phyloP scores from a whole-genome alignment of 306 rosid species.

The Ammopiptanthus mongolicus region DNA sequence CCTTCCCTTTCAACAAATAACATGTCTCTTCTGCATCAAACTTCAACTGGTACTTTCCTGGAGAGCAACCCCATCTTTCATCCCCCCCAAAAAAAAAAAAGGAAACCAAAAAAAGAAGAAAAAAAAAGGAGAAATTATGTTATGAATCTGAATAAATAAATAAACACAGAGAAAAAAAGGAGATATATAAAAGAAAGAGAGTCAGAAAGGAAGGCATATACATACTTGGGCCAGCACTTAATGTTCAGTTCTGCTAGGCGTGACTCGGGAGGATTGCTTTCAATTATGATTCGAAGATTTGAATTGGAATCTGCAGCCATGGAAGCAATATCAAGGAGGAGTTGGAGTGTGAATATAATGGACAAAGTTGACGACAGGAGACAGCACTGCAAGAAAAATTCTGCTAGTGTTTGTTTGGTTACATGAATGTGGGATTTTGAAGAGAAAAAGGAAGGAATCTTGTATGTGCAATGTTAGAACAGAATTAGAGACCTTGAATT shows the following conservation, averaged over 20 bases:
- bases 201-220: neutral
- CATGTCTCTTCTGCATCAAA: constrained; percentile 75
- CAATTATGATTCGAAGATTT: constrained; percentile 50
- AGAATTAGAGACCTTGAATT: no score
- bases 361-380: neutral
- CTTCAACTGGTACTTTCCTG: constrained; percentile 64
- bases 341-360: neutral
- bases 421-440: neutral
- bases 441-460: no score
- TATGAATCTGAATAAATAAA: neutral
- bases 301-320: constrained; percentile 54
- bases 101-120: neutral
- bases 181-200: neutral
- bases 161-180: neutral
- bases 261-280: constrained; percentile 55
- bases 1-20: constrained; percentile 61
- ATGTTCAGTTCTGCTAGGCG: constrained; percentile 56
- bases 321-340: neutral
- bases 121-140: neutral
- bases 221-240: constrained; percentile 78
- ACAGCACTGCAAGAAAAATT: neutral
- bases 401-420: neutral
- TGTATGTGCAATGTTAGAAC: no score
- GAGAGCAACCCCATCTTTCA: constrained; percentile 76
- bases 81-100: no score